Base-by-base conservation (phyloP, 352 stramenopile genomes). In the Phytophthora uliginosa region DNA sequence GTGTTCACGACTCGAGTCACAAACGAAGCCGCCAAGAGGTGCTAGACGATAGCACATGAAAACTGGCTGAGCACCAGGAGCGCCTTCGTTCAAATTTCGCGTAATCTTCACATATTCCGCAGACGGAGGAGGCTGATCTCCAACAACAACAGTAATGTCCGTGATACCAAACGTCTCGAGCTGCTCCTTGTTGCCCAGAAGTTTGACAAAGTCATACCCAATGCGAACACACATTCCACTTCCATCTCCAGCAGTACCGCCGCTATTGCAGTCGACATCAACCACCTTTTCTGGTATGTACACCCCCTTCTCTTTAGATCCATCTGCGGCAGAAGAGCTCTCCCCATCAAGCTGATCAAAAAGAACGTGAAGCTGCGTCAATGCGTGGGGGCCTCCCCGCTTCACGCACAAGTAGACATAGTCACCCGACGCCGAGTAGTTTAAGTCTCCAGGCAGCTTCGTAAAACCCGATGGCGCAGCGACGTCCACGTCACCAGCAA, bases 341-440 rank as follows among this genome's bases (percentile, higher is more conserved):
- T 54, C 36, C 54, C 17, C 69, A 66, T 45, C 57, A 63, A 13
- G 48, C 67, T 33, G 61, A 13, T 58, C 36, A 15, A 52, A 58
- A 7, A 71, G 24, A 33, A 82, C 60, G 55, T 72, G 55, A 2
- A 90, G 34, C 38, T 88, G 81, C 28, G 83, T 90, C 24, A 88
- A 28, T 8, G 69, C 77, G 17, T 66, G 75, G 50, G 54, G 40
- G 7, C 66, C 63, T 68, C 84, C 84, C 66, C 88, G 74, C 53
- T 92, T 88, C 18, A 93, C 64, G 67, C 88, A 96, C 33, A 96
- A 55, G 64, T 90, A 93, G 42, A 89, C 74, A 66, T 92, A 93
- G 55, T 88, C 77, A 0, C 89, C 89, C 4, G 86, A 86, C 0
- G 77, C 81, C 2, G 76, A 85, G 66, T 83, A 83, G 47, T 95